Evolutionary conservation across 1,139 yeast genomes (phyloP).

Genomic region (Suhomyces maxii): DNA sequence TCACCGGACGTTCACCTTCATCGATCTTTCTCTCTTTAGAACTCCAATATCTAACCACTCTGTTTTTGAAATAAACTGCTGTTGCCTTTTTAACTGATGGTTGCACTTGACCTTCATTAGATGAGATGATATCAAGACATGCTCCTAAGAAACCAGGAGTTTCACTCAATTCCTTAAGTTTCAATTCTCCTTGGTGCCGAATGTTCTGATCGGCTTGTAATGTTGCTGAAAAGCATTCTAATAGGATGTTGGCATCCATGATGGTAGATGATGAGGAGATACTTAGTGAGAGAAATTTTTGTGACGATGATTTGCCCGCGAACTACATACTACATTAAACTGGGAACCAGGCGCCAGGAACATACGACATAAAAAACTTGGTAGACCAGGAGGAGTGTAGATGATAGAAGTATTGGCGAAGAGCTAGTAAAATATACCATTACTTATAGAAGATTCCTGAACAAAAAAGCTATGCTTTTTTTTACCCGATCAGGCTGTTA

Average conservation of each 20-base stretch:
- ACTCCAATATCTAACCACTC: conserved; percentile 66
- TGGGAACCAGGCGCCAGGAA: too few relatives aligned
- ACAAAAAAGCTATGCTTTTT: too few relatives aligned
- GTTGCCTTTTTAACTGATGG: conserved; percentile 71
- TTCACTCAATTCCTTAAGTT: conserved; percentile 56
- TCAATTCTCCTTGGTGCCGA: conserved; percentile 69
- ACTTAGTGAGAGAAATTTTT: conserved; percentile 5
- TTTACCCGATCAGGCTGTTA: too few relatives aligned
- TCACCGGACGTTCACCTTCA: conserved; percentile 68
- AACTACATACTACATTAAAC: background rate
- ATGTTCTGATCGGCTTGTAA: conserved; percentile 64
- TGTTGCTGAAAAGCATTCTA: conserved; percentile 81
- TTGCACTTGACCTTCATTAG: conserved; percentile 40
- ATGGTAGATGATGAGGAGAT: background rate
- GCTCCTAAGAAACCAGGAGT: conserved; percentile 79
- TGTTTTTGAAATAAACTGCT: conserved; percentile 84
- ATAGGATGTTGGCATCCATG: conserved; percentile 69
- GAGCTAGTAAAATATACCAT: too few relatives aligned
- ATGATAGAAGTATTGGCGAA: too few relatives aligned
- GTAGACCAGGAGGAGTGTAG: too few relatives aligned
- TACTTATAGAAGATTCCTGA: too few relatives aligned
- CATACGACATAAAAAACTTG: too few relatives aligned
- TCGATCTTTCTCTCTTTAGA: conserved; percentile 40
- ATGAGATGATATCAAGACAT: conserved; percentile 68
- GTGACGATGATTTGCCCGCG: conserved; percentile 5